phyloP scores from a whole-genome alignment of 805 yeast species.

The Brettanomyces bruxellensis region DNA sequence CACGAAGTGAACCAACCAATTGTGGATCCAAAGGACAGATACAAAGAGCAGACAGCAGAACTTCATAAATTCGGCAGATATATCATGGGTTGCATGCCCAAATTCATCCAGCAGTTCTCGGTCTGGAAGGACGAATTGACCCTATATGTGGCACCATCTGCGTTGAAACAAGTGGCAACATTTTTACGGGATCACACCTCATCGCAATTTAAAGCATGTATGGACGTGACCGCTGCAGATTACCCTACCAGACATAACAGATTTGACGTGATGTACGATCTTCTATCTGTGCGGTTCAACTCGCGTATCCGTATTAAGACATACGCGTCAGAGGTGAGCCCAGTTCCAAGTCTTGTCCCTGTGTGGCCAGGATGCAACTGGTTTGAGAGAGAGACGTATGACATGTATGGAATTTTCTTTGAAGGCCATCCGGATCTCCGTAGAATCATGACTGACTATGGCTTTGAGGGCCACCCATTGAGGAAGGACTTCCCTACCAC shows the following conservation, averaged over 20 bases:
- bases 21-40: conserved; percentile 72
- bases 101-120: conserved; percentile 70
- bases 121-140: conserved; percentile 90
- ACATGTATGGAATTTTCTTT: conserved; percentile 78
- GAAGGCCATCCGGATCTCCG: conserved; percentile 86
- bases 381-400: conserved; percentile 87
- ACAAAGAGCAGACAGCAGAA: conserved; percentile 56
- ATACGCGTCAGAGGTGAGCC: conserved; percentile 71
- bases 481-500: conserved; percentile 91
- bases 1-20: conserved; percentile 35
- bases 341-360: conserved; percentile 73
- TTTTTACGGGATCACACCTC: conserved; percentile 74
- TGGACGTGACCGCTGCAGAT: conserved; percentile 83
- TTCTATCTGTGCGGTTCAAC: conserved; percentile 73
- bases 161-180: conserved; percentile 58
- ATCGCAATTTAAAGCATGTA: conserved; percentile 66
- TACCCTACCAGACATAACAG: conserved; percentile 77
- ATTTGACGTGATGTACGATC: conserved; percentile 80
- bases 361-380: conserved; percentile 77
- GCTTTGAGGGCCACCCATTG: conserved; percentile 86
- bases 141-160: conserved; percentile 66
- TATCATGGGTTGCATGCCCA: conserved; percentile 70
- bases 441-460: conserved; percentile 85
- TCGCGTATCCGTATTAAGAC: conserved; percentile 85
- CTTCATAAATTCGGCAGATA: conserved; percentile 77